Conservation (phyloP, 2,329 filamentous ascomycete genomes). For the Coniella vitis region DNA sequence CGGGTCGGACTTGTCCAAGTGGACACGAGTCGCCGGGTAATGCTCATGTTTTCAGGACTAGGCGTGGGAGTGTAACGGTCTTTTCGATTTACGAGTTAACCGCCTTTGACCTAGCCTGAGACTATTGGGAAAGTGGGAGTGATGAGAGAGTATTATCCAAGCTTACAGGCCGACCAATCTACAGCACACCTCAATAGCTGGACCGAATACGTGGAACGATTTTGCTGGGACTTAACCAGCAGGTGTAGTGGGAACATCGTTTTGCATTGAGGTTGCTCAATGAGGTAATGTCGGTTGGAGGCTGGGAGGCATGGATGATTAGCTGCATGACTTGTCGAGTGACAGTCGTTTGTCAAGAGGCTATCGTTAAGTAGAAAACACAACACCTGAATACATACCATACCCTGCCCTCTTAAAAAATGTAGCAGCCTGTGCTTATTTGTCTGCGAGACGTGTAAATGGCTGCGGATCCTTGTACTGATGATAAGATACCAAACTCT, state of each 20-base stretch:
- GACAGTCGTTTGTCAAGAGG: conserved; percentile 14
- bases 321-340: conserved; percentile 17
- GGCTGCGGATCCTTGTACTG: too few relatives aligned
- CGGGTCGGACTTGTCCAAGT: conserved; percentile 16
- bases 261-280: conserved; percentile 1
- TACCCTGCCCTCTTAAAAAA: background rate
- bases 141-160: too few relatives aligned
- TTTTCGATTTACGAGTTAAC: too few relatives aligned
- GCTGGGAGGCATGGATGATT: conserved; percentile 9
- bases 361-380: conserved; percentile 14
- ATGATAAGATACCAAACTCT: too few relatives aligned
- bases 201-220: too few relatives aligned
- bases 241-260: conserved; percentile 9
- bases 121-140: conserved; percentile 3
- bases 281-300: conserved; percentile 1
- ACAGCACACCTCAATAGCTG: too few relatives aligned
- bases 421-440: background rate
- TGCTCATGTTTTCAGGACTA: conserved; percentile 13
- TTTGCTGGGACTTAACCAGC: conserved; percentile 7
- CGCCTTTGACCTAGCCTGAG: too few relatives aligned
- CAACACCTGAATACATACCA: conserved; percentile 11
- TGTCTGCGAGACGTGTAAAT: too few relatives aligned
- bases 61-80: too few relatives aligned
- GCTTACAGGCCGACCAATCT: too few relatives aligned
- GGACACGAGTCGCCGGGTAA: conserved; percentile 13